phyloP scores from a whole-genome alignment of 2,329 filamentous ascomycete genomes.

The Parastagonospora avenae region DNA sequence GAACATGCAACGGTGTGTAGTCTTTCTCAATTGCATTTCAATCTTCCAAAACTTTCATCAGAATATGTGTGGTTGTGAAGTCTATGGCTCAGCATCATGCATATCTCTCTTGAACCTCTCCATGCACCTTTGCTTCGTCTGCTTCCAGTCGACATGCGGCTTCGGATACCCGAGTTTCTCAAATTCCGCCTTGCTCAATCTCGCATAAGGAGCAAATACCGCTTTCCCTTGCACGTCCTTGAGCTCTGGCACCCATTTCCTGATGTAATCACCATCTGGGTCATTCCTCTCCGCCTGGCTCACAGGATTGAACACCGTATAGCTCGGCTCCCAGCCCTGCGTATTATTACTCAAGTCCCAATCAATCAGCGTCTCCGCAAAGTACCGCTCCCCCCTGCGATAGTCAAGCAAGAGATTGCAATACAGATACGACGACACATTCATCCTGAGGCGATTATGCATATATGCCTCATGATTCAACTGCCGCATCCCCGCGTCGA shows the following conservation, averaged over 20 bases:
- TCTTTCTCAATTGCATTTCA: not conserved
- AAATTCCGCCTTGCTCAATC: slow-evolving; percentile 54
- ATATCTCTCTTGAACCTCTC: slow-evolving; percentile 53
- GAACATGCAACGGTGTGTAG: not conserved
- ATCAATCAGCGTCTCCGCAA: slow-evolving; percentile 56
- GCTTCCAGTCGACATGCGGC: slow-evolving; percentile 53
- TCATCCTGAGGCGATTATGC: slow-evolving; percentile 60
- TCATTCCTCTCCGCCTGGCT: slow-evolving; percentile 47
- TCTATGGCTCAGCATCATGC: slow-evolving; percentile 36
- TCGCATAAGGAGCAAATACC: slow-evolving; percentile 54
- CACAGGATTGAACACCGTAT: slow-evolving; percentile 55
- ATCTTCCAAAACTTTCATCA: not conserved
- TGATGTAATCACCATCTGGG: slow-evolving; percentile 45
- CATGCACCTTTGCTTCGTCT: slow-evolving; percentile 50
- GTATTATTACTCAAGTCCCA: slow-evolving; percentile 58
- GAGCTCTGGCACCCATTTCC: slow-evolving; percentile 47
- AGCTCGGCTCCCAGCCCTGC: slow-evolving; percentile 59
- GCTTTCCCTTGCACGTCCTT: slow-evolving; percentile 53
- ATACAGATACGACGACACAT: slow-evolving; percentile 54
- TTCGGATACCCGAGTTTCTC: slow-evolving; percentile 54
- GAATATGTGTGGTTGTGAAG: too few species aligned
- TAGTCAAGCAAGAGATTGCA: slow-evolving; percentile 58
- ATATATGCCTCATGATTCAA: slow-evolving; percentile 57
- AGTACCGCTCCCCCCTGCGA: slow-evolving; percentile 56
- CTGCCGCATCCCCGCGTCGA: slow-evolving; percentile 60